Base-by-base conservation (phyloP, 176 grass and related monocot species). In the Triticum urartu region DNA sequence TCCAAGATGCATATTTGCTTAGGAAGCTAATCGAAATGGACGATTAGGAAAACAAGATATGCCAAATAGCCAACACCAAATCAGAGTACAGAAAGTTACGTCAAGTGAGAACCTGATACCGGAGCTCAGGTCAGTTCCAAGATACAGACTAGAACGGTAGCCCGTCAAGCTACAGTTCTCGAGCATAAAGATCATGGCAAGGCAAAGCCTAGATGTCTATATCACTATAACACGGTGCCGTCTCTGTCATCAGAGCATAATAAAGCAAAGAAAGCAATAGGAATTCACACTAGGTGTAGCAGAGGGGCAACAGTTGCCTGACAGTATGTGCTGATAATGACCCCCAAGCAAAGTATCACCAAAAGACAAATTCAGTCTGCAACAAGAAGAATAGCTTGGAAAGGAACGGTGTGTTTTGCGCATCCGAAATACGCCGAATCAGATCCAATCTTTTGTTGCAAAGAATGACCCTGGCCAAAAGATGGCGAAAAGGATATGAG, bases 211-310 rank as follows among this genome's bases (percentile, higher is more conserved):
- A 36, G 14, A 42, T 3, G 59, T 87, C 80, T 47, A 74, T 80
- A 87, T 84, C 89, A 74, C 25, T 13, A 83, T 61, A 87, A 43
- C 80, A 90, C 34, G 79, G 79, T 62, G 74, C 21, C 60, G 80
- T 90, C 84, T 36, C 79, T 67, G 25, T 87, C 89, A 21, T 52
- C 48, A 45, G 4, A 81, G 80, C 85, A 87, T 50, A 75, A 75
- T 84, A 80, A 76, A 66, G 18, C 85, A 14, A 79, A 75, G 80
- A 87, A 87, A 84, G 73, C 81, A 80, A 76, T 34, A 28, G 60
- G 43, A 39, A 75, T 87, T 74, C 68, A 68, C 75, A 87, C 75
- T 35, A 80, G 75, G 68, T 8, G 39, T 47, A 83, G 79, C 66
- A 79, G 73, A 65, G 62, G 71, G 58, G 85, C 47, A 84, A 84